These are phyloP conservation scores for Solanum peruvianum DNA, from an alignment of 257 asterid genomes.

Conservation along the genomic window DNA sequence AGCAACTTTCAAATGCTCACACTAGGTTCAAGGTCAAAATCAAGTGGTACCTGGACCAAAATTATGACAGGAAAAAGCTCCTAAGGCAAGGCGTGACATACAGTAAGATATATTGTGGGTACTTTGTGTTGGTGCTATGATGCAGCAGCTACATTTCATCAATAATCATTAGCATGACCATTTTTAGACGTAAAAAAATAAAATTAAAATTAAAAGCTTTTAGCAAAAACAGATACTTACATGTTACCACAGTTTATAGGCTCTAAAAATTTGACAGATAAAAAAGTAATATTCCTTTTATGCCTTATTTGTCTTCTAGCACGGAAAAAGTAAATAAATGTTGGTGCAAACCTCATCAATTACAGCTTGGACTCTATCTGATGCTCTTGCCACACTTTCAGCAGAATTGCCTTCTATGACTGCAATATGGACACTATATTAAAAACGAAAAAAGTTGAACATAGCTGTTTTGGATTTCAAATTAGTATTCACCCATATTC, in stretches of 20 bases:
- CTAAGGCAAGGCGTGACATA: background rate
- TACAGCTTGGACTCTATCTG: constrained; percentile 42
- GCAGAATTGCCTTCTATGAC: constrained; percentile 70
- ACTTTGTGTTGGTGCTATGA: background rate
- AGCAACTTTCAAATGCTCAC: background rate
- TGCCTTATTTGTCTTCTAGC: background rate
- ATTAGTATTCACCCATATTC: background rate
- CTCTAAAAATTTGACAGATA: background rate
- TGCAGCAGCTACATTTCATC: background rate
- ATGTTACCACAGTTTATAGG: background rate
- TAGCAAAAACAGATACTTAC: background rate
- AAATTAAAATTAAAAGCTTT: background rate
- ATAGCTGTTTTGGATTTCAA: background rate
- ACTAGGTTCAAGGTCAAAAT: background rate
- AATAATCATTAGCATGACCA: background rate
- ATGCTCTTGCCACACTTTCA: constrained; percentile 64
- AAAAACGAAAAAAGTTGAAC: background rate
- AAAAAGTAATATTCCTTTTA: background rate
- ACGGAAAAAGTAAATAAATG: background rate
- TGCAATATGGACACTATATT: constrained; percentile 23
- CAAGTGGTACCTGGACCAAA: background rate
- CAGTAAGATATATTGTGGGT: background rate
- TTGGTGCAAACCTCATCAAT: constrained; percentile 50
- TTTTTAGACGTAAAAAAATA: background rate
- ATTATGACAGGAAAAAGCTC: background rate